Evolutionary conservation across 129 eudicot genomes (phyloP), one percentile per base, ranked within the genome.

Genomic region (Mikania micrantha): DNA sequence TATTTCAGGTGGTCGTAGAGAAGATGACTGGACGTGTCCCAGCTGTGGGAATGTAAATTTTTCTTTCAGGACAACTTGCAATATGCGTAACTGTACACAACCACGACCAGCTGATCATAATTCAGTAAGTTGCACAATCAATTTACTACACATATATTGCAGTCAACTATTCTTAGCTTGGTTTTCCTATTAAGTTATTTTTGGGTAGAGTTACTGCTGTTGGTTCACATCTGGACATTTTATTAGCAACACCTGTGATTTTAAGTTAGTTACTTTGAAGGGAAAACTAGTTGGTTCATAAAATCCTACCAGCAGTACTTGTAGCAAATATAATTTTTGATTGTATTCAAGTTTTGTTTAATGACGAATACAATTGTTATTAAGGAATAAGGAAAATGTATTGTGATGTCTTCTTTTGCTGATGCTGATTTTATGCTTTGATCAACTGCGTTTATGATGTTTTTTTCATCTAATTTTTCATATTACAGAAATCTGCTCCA

Each of bases 11-110:
- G 96, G 94, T 13, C 94, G 95, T 41, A 85, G 98, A 72, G 98
- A 91, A 74, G 98, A 91, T 74, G 98, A 91, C 75, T 91, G 98
- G 98, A 91, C 96, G 50, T 91, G 98, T 76, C 91, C 98, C 32
- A 84, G 95, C 74, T 91, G 98, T 76, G 96, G 95, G 52, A 93
- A 93, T 82, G 96, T 93, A 79, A 88, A 86, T 62, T 93, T 93
- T 52, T 93, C 98, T 4, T 93, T 93, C 42, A 80, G 98, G 75
- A 93, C 98, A 50, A 88, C 92, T 15, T 88, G 98, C 79, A 93
- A 93, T 62, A 93, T 88, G 98, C 95, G 96, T 12, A 88, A 83
- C 76, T 91, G 96, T 74, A 88, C 96, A 9, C 98, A 92, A 70
- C 85, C 98, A 27, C 78, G 98, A 71, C 98, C 98, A 67, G 96